phyloP scores from a whole-genome alignment of 169 alveolate genomes.

The Plasmodium vivax region DNA sequence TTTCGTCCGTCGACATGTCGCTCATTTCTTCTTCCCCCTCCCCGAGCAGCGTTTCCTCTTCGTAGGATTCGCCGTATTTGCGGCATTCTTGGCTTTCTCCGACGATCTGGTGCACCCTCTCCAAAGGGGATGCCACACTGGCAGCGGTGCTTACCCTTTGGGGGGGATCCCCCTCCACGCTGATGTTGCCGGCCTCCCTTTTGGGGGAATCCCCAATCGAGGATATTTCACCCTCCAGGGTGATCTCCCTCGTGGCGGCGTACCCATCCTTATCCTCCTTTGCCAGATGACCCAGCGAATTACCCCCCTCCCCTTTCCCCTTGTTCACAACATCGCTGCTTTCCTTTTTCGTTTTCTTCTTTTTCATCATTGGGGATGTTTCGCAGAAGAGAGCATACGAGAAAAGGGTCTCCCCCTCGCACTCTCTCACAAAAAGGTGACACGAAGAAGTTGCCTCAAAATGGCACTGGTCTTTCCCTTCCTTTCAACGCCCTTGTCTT shows the following conservation, averaged over 20 bases:
- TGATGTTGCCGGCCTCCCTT: neutral
- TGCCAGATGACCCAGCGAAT: neutral
- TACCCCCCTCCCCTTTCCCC: neutral
- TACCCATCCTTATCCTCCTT: neutral
- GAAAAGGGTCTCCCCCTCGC: neutral
- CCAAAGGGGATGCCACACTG: neutral
- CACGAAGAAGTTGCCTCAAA: neutral
- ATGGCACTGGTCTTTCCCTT: neutral
- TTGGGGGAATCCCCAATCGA: neutral
- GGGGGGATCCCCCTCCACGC: neutral
- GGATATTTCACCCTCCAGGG: neutral
- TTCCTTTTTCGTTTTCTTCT: neutral
- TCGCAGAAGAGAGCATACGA: neutral
- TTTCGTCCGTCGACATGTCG: conserved; percentile 59
- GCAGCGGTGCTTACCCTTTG: neutral
- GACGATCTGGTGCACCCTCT: neutral
- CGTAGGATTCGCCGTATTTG: no score
- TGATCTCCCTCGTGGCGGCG: neutral
- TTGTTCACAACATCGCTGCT: neutral
- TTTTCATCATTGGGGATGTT: neutral
- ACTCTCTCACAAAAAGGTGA: neutral
- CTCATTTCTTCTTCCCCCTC: conserved; percentile 14
- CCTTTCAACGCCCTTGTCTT: neutral
- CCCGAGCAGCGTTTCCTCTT: neutral
- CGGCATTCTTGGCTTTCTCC: neutral